Base-by-base conservation (phyloP, 2,329 filamentous ascomycete genomes). In the Ophiocordyceps camponoti-saundersi region DNA sequence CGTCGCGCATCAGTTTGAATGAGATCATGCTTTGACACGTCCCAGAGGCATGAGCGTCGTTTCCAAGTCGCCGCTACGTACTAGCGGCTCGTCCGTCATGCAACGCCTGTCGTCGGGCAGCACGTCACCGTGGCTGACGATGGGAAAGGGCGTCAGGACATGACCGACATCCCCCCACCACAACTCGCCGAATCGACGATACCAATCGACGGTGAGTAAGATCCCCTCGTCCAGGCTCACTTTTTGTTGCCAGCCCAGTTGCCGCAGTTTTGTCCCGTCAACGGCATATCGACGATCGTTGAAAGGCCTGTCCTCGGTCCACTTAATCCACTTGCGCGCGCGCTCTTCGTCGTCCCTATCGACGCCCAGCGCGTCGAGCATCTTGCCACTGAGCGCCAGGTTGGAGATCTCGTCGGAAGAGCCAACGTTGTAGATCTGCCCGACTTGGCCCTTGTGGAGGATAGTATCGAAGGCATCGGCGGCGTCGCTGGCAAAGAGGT, bases 381-480 rank as follows among this genome's bases (percentile, higher is more conserved):
- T 68, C 59, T 72, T 75, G 49, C 66, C 64, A 62, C 83, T 84
- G 6, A 90, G 69, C 3, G 79, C 70, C 18, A 83, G 66, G 59
- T 89, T 89, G 52, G 82, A 84, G 44, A 89, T 74, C 59, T 89
- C 84, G 59, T 88, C 82, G 50, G 75, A 73, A 0, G 85, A 89
- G 42, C 82, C 81, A 11, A 92, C 82, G 53, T 92, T 92, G 70
- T 92, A 92, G 50, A 85, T 77, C 56, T 88, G 80, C 1, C 84
- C 84, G 32, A 84, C 68, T 45, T 72, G 66, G 20, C 85, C 85
- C 55, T 78, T 80, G 70, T 92, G 85, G 22, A 92, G 71, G 56
- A 92, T 87, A 0, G 83, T 87, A 64, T 92, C 85, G 56, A 90
- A 83, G 2, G 84, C 85, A 57, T 90, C 83, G 4, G 82, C 82